Evolutionary conservation across 495 filamentous ascomycete genomes (phyloP).

Genomic region (Penicillium atrosanguineum): DNA sequence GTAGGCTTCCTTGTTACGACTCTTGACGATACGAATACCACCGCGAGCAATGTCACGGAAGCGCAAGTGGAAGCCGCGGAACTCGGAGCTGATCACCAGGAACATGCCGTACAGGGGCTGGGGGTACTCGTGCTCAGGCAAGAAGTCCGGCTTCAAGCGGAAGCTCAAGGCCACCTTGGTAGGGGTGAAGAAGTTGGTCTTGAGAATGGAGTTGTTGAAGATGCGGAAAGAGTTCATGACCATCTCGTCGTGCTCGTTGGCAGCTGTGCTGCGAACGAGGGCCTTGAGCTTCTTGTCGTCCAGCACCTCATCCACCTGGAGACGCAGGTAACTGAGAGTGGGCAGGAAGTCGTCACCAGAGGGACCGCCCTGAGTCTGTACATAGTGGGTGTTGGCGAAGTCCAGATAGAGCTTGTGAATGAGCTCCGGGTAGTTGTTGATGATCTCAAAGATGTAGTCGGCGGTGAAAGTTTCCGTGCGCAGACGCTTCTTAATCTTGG

Average conservation of each 20-base stretch:
- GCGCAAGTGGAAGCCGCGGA: conserved; percentile 93
- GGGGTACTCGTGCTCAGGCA: conserved; percentile 89
- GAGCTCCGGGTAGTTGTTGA: conserved; percentile 83
- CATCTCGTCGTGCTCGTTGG: conserved; percentile 96
- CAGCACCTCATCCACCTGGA: conserved; percentile 73
- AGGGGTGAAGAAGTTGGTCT: conserved; percentile 99
- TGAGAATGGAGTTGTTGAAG: conserved; percentile 86
- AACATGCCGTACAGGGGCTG: conserved; percentile 97
- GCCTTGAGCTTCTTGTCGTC: conserved; percentile 74
- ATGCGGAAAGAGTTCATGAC: conserved; percentile 96
- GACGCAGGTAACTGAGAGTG: conserved; percentile 71
- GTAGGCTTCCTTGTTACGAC: conserved; percentile 89
- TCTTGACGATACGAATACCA: conserved; percentile 98
- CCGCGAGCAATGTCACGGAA: conserved; percentile 97
- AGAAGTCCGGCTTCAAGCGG: conserved; percentile 83
- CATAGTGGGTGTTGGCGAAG: conserved; percentile 89
- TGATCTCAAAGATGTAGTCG: conserved; percentile 96
- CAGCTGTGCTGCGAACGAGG: conserved; percentile 73
- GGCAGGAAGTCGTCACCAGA: conserved; percentile 74
- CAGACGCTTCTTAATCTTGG: conserved; percentile 92
- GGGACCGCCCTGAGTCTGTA: conserved; percentile 72
- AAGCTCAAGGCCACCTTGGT: conserved; percentile 98
- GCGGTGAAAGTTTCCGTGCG: conserved; percentile 96
- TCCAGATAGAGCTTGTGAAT: conserved; percentile 86
- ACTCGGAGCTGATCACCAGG: conserved; percentile 93